Conservation (phyloP, 495 filamentous ascomycete species). For the Evansstolkia leycettana region DNA sequence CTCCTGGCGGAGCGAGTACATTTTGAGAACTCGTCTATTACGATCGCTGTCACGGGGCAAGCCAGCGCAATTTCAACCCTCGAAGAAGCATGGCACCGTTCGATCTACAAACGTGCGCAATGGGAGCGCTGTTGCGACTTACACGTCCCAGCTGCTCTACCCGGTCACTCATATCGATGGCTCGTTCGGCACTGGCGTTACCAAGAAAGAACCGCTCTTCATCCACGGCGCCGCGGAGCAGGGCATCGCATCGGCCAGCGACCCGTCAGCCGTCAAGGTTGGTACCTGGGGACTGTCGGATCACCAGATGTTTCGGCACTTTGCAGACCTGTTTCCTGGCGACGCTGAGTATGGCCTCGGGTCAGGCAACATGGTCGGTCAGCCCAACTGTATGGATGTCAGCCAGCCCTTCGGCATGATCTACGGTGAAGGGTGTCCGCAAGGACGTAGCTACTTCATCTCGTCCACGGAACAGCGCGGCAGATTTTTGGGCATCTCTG, state of each 20-base stretch:
- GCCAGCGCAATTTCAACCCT: conserved; percentile 44
- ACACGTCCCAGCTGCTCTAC: conserved; percentile 65
- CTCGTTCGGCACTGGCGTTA: conserved; percentile 44
- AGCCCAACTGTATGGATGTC: conserved; percentile 79
- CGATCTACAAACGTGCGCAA: conserved; percentile 36
- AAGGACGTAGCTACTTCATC: conserved; percentile 66
- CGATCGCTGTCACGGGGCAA: conserved; percentile 71
- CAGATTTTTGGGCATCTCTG: conserved; percentile 51
- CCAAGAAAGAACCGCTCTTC: conserved; percentile 61
- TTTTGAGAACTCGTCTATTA: conserved; percentile 72
- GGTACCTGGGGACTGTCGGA: conserved; percentile 76
- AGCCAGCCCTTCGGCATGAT: conserved; percentile 75
- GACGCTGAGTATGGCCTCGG: conserved; percentile 68
- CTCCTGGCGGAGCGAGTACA: conserved; percentile 90
- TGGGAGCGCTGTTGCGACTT: conserved; percentile 55
- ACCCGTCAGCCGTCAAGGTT: conserved; percentile 64
- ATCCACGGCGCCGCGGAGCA: conserved; percentile 72
- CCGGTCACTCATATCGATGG: conserved; percentile 68
- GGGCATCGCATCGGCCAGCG: conserved; percentile 60
- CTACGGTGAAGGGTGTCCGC: conserved; percentile 73
- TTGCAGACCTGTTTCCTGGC: conserved; percentile 61
- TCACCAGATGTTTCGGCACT: conserved; percentile 58
- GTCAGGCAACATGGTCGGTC: conserved; percentile 57
- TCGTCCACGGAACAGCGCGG: conserved; percentile 64
- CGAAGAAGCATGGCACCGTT: conserved; percentile 33